Evolutionary conservation across 2,329 filamentous ascomycete genomes (phyloP), one percentile per base, ranked within the genome.

Genomic region (Oidium heveae): DNA sequence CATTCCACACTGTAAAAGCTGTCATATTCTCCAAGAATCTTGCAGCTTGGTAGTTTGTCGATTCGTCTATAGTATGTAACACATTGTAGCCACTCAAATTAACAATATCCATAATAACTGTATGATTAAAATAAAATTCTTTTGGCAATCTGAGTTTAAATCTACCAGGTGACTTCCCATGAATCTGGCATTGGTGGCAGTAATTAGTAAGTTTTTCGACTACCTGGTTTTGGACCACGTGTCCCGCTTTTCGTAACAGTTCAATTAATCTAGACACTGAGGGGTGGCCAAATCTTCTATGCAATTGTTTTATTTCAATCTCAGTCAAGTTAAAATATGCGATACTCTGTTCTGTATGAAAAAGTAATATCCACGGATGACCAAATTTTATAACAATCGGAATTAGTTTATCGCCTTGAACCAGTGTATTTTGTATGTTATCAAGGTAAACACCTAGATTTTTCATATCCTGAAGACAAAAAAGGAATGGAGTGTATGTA

Each of bases 61-160:
- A 15, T 51, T 54, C 52, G 34, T 56, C 37, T 2, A 56, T 32
- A 16, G 43, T 33, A 49, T 54, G 37, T 24, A 56, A n/a, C 2
- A 54, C 24, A 12, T 34, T 37, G 6, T 51, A 41, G 2, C 46
- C 6, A 13, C 44, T 41, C 16, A 56, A 37, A 52, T 51, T 54
- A 15, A 54, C 13, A 28, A 56, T 51, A 33, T 56, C 44, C 15
- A 56, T 33, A n/a, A 54, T 43, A 8, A 56, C 24, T 4, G 50
- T 33, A 24, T 53, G 36, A 20, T 56, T 54, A 22, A 56, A 56
- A 6, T 53, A n/a, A 15, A 18, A 24, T 18, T 53, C 8, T n/a
- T 53, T 37, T 18, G 20, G 28, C 13, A 53, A 22, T 12, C 12
- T 53, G 18, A 53, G 41, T 36, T 53, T 53, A 22, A 53, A 53